Percentiles rank a stretch among this genome's conserved stretches.
phyloP scores from a whole-genome alignment of 768 basidiomycete species.

The Kwoniella mangroviensis region DNA sequence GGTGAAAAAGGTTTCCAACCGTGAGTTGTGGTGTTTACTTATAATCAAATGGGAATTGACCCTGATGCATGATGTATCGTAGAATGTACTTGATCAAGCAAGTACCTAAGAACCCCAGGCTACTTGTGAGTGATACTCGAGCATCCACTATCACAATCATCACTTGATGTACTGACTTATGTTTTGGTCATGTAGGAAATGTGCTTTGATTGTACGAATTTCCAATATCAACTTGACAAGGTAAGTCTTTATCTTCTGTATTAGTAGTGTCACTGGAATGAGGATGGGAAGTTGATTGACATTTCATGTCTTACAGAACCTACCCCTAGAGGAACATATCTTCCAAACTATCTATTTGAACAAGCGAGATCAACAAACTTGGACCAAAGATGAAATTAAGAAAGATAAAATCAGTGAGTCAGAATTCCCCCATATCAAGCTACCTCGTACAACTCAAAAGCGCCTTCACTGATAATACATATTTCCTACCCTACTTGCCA shows the following conservation, averaged over 20 bases:
- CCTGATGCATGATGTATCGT: neutral
- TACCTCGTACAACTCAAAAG: too few species aligned
- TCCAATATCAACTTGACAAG: conserved; percentile 57
- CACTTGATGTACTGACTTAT: too few species aligned
- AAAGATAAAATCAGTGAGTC: conserved; percentile 59
- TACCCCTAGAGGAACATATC: conserved; percentile 58
- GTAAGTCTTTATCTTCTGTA: conserved; percentile 9
- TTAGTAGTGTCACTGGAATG: neutral
- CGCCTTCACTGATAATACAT: too few species aligned
- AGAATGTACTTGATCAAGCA: conserved; percentile 61
- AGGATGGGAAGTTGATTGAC: neutral
- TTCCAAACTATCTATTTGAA: conserved; percentile 61
- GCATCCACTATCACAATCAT: too few species aligned
- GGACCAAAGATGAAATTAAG: conserved; percentile 59
- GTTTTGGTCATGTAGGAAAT: too few species aligned
- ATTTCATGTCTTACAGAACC: conserved; percentile 21
- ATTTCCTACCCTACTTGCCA: too few species aligned
- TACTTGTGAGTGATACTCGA: conserved; percentile 40
- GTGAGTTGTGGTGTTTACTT: conserved; percentile 31
- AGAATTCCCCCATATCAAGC: too few species aligned
- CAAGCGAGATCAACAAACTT: conserved; percentile 58
- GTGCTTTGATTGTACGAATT: conserved; percentile 56
- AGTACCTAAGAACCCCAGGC: conserved; percentile 49
- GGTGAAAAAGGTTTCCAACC: conserved; percentile 58
- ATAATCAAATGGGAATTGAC: neutral